A percentile compares a stretch with the other conserved stretches of the same genome.
Conservation (phyloP, 257 asterid genomes). For the Petunia axillaris region DNA sequence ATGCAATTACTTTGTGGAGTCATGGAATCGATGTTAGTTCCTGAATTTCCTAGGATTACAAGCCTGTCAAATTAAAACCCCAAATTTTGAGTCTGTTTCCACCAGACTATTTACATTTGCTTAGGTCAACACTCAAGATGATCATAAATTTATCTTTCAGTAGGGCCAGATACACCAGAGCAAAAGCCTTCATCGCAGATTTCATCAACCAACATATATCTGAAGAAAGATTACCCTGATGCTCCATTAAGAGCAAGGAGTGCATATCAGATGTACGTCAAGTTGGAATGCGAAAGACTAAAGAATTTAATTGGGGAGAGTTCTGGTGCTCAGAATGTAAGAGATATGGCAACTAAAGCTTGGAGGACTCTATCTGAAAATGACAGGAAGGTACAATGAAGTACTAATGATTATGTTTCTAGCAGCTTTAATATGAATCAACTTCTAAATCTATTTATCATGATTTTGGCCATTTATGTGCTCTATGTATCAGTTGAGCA, state of each 20-base stretch:
- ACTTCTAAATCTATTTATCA: not conserved
- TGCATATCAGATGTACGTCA: slow-evolving; percentile 61
- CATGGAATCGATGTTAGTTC: not conserved
- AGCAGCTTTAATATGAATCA: not conserved
- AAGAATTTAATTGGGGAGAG: slow-evolving; percentile 49
- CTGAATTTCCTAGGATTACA: not conserved
- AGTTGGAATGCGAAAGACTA: slow-evolving; percentile 54
- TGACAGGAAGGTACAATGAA: slow-evolving; percentile 54
- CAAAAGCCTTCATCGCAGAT: slow-evolving; percentile 31
- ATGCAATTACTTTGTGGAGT: not conserved
- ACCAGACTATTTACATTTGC: not conserved
- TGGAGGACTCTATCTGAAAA: slow-evolving; percentile 59
- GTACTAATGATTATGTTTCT: not conserved
- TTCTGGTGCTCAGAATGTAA: slow-evolving; percentile 35
- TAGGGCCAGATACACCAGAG: slow-evolving; percentile 41
- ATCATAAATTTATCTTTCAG: slow-evolving; percentile 10
- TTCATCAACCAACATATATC: slow-evolving; percentile 27
- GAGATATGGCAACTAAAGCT: slow-evolving; percentile 50
- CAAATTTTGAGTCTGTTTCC: slow-evolving; percentile 3
- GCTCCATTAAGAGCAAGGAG: slow-evolving; percentile 59
- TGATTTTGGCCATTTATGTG: not conserved
- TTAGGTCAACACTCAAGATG: not conserved
- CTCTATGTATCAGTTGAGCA: not conserved
- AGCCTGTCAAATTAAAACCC: not conserved
- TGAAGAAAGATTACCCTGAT: slow-evolving; percentile 26